A percentile compares a stretch with the other conserved stretches of the same genome.
Conservation (phyloP, 768 basidiomycete species). For the Naganishia vishniacii region DNA sequence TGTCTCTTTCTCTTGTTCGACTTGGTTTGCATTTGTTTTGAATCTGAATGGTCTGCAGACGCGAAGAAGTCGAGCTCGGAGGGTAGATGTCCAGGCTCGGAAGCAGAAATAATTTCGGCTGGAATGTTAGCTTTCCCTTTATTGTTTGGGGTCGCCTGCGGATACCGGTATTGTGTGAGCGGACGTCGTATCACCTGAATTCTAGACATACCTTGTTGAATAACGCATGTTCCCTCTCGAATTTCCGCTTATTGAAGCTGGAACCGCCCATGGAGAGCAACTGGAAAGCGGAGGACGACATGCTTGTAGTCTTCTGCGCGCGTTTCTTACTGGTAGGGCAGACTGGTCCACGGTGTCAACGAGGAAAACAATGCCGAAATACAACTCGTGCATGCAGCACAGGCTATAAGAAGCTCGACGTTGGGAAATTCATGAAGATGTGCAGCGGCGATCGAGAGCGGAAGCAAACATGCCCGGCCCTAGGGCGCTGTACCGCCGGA, state of each 20-base stretch:
- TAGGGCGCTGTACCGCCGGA: too few relatives aligned
- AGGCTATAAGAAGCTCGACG: too few relatives aligned
- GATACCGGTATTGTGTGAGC: neutral
- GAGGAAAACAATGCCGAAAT: too few relatives aligned
- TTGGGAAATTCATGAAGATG: neutral
- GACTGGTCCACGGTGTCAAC: too few relatives aligned
- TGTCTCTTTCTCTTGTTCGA: conserved; percentile 33
- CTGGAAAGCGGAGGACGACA: conserved; percentile 61
- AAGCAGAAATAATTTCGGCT: neutral
- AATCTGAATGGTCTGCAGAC: conserved; percentile 51
- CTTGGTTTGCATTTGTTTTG: conserved; percentile 22
- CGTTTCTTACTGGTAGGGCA: neutral
- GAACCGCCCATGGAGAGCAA: conserved; percentile 80
- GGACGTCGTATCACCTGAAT: neutral
- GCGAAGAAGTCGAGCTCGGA: conserved; percentile 87
- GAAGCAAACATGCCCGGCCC: too few relatives aligned
- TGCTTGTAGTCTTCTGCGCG: neutral
- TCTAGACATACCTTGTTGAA: conserved; percentile 18
- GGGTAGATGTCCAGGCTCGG: conserved; percentile 52
- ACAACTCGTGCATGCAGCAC: too few relatives aligned
- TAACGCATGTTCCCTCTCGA: conserved; percentile 37
- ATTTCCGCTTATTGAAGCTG: conserved; percentile 70
- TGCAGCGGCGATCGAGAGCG: too few relatives aligned
- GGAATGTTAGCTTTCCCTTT: neutral
- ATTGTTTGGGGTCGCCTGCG: neutral